These are phyloP conservation scores for Vigna radiata DNA, from an alignment of 306 rosid genomes.

Conservation along the genomic window DNA sequence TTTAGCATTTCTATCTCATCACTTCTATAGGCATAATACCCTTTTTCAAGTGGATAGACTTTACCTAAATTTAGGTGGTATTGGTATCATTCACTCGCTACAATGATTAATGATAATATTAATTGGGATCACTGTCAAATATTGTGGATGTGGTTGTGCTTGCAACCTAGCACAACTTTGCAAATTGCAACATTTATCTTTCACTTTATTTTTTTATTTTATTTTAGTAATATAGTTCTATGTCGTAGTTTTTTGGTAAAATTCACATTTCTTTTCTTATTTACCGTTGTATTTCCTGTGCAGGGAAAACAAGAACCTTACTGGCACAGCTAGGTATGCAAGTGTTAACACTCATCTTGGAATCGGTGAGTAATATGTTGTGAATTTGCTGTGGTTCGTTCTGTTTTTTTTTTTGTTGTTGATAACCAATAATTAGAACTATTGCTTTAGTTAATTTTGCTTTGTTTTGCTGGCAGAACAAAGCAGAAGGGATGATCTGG, in stretches of 20 bases:
- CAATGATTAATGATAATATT: not conserved
- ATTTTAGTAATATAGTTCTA: constrained; percentile 15
- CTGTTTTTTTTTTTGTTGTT: constrained; percentile 34
- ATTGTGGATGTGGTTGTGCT: not conserved
- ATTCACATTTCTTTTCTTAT: constrained; percentile 6
- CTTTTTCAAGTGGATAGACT: not conserved
- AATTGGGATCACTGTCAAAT: not conserved
- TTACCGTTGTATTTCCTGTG: constrained; percentile 33
- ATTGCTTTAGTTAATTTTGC: constrained; percentile 29
- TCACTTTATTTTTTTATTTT: not conserved
- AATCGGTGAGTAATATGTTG: constrained; percentile 75
- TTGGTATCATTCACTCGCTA: not conserved
- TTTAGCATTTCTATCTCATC: constrained; percentile 16
- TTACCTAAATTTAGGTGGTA: constrained; percentile 13
- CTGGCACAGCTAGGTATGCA: constrained; percentile 99
- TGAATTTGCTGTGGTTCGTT: constrained; percentile 26
- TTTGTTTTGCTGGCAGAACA: constrained; percentile 75
- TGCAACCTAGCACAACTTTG: not conserved
- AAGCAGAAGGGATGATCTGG: constrained; percentile 99
- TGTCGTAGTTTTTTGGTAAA: constrained; percentile 4
- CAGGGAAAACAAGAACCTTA: constrained; percentile 99
- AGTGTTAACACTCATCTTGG: constrained; percentile 99
- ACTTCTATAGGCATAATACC: not conserved
- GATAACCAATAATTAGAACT: constrained; percentile 19
- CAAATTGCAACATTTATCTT: not conserved